phyloP scores from a whole-genome alignment of 148 eudicot genomes.

The Polygonum maritimum region DNA sequence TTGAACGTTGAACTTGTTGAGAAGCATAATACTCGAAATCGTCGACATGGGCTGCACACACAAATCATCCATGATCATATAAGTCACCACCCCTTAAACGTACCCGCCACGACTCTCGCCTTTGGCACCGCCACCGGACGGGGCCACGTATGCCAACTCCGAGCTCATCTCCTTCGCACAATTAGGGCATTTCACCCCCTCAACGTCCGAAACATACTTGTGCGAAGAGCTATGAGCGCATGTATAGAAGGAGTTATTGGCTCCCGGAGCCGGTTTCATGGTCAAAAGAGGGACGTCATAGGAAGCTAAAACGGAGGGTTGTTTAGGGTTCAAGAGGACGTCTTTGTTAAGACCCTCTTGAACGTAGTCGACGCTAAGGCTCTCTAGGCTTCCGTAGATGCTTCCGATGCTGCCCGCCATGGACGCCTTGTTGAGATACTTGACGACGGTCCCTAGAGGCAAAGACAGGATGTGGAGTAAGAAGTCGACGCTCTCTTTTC shows the following conservation, averaged over 20 bases:
- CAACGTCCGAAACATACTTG: background rate
- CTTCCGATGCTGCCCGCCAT: background rate
- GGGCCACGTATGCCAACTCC: background rate
- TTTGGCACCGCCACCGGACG: background rate
- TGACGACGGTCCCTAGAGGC: background rate
- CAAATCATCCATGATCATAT: constrained; percentile 6
- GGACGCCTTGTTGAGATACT: background rate
- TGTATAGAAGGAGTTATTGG: background rate
- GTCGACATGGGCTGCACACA: constrained; percentile 2
- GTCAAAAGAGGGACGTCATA: constrained; percentile 2
- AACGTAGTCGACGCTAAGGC: background rate
- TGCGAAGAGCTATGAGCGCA: background rate
- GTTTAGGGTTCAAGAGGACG: background rate
- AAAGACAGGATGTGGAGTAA: background rate
- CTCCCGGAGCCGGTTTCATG: background rate
- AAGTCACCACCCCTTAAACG: background rate
- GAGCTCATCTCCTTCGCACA: background rate
- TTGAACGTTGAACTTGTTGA: background rate
- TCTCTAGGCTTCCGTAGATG: background rate
- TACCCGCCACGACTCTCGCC: background rate
- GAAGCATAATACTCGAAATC: background rate
- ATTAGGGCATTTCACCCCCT: background rate
- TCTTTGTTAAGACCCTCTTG: background rate
- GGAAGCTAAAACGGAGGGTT: background rate
- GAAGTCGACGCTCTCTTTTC: background rate